Base-by-base conservation (phyloP, 2,329 filamentous ascomycete genomes). In the Alternaria sp. region DNA sequence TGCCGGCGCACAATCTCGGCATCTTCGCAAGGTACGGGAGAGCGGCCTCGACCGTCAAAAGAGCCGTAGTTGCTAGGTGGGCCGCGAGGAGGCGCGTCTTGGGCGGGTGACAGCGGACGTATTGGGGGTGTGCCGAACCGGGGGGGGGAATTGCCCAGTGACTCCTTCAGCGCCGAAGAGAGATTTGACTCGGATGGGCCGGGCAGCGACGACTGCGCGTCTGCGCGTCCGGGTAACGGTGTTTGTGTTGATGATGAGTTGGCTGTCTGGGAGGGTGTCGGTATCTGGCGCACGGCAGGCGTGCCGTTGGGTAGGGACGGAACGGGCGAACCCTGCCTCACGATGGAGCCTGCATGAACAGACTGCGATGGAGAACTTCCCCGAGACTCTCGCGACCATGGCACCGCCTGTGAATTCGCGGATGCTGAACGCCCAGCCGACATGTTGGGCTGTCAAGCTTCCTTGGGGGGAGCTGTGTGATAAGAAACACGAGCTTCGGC, bases 1-100 rank as follows among this genome's bases (percentile, higher is more conserved):
- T 99, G 95, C 66, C 94, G 86, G 75, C 89, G 93, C 65, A 99
- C 86, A 53, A 98, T 92, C 75, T 97, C 93, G 14, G 93, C 90
- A 71, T 98, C 92, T 79, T 98, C 93, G 72, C 89, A 90, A 4
- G 89, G 88, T 23, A 83, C 87, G 46, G 83, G 85, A 72, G 74
- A 82, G 61, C 79, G 77, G 65, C 70, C 77, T 65, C 88, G 85
- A 49, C 86, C 86, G 63, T 95, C 91, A 70, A 96, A 93, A 9
- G 93, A 97, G 52, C 93, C 94, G 77, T 95, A 96, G 70, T 90
- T 91, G 61, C 89, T 90, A 26, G 87, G 86, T 3, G 87, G 85
- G 11, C 81, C 78, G 58, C 84, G 80, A 61, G 83, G 72, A 61
- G 82, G 78, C 48, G 81, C 77, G 26, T 80, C 65, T 42, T 61